phyloP scores from a whole-genome alignment of 139 green algal species.

The Chloropicon primus region DNA sequence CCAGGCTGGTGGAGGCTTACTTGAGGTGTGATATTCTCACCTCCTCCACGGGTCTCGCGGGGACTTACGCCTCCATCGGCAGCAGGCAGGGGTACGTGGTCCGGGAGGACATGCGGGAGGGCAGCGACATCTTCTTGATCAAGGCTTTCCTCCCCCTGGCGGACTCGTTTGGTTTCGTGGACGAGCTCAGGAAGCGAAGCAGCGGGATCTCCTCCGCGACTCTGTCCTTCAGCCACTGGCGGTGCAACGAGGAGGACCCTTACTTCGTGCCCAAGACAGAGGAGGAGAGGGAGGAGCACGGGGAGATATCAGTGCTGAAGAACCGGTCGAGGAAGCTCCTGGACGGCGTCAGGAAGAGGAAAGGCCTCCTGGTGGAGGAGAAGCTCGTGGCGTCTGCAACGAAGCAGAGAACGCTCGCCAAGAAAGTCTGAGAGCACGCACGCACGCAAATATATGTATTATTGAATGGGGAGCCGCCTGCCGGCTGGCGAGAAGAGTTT shows the following conservation, averaged over 20 bases:
- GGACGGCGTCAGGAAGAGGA: constrained; percentile 69
- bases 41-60: constrained; percentile 46
- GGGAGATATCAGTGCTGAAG: constrained; percentile 62
- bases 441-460: too few species aligned
- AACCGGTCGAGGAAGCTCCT: constrained; percentile 76
- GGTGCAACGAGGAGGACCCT: constrained; percentile 69
- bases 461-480: too few species aligned
- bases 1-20: constrained; percentile 85
- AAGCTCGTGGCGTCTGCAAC: constrained; percentile 87
- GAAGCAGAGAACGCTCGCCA: constrained; percentile 90
- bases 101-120: constrained; percentile 84
- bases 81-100: constrained; percentile 62
- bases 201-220: constrained; percentile 68
- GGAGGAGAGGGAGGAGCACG: constrained; percentile 95
- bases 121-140: constrained; percentile 75
- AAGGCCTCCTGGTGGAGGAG: constrained; percentile 85
- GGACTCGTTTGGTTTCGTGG: constrained; percentile 84
- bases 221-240: constrained; percentile 90
- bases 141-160: constrained; percentile 75
- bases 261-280: constrained; percentile 91
- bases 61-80: constrained; percentile 75
- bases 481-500: too few species aligned
- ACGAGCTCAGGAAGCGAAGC: constrained; percentile 72
- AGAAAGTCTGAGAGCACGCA: constrained; percentile 71
- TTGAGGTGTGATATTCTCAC: constrained; percentile 73